Evolutionary conservation across 495 filamentous ascomycete genomes (phyloP).

Genomic region (Talaromyces trachyspermus): DNA sequence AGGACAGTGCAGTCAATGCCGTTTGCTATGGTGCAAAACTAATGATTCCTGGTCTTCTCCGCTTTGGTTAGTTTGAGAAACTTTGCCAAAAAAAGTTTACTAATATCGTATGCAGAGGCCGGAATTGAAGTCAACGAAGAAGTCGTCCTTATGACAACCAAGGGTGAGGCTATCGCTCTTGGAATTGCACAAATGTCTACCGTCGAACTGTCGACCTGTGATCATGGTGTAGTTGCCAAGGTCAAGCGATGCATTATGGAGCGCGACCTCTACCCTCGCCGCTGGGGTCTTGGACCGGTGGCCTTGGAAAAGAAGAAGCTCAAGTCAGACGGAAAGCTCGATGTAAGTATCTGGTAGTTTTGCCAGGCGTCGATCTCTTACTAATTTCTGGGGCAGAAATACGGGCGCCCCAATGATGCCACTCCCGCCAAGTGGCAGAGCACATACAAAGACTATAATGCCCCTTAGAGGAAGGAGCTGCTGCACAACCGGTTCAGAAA

Average conservation of each 20-base stretch:
- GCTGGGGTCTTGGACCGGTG: slow-evolving; percentile 90
- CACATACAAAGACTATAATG: slow-evolving; percentile 82
- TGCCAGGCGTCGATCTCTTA: not conserved
- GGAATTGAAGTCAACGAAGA: slow-evolving; percentile 86
- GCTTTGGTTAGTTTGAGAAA: slow-evolving; percentile 63
- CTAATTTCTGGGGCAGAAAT: slow-evolving; percentile 56
- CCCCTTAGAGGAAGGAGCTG: slow-evolving; percentile 35
- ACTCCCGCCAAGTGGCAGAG: slow-evolving; percentile 87
- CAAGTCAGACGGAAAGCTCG: slow-evolving; percentile 93
- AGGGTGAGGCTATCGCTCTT: slow-evolving; percentile 94
- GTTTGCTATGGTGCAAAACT: slow-evolving; percentile 98
- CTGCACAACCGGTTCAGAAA: slow-evolving; percentile 31
- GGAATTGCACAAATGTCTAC: slow-evolving; percentile 95
- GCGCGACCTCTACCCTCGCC: slow-evolving; percentile 86
- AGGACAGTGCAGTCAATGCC: slow-evolving; percentile 92
- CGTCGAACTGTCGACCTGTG: slow-evolving; percentile 82
- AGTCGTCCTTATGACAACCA: slow-evolving; percentile 95
- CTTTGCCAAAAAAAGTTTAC: too few relatives aligned
- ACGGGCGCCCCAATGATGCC: slow-evolving; percentile 78
- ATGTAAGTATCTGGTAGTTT: slow-evolving; percentile 44
- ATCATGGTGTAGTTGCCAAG: slow-evolving; percentile 95
- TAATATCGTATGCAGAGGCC: slow-evolving; percentile 48
- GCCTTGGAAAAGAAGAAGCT: slow-evolving; percentile 97
- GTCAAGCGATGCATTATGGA: slow-evolving; percentile 99
- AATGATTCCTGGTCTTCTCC: slow-evolving; percentile 90